Evolutionary conservation across 768 basidiomycete species (phyloP).

Genomic region (Phaeotremella skinneri): DNA sequence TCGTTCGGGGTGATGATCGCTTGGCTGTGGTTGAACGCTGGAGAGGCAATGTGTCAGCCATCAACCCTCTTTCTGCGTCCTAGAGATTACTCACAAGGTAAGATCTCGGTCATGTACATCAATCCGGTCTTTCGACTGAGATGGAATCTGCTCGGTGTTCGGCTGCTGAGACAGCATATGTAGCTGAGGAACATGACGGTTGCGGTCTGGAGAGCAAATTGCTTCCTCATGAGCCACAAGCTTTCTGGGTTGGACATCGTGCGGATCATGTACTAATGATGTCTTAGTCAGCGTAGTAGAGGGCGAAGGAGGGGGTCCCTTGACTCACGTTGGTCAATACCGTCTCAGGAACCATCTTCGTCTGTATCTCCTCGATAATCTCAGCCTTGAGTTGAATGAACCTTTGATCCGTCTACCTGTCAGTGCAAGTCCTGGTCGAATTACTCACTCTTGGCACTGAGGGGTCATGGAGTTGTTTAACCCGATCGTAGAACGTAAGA

Average conservation of each 20-base stretch:
- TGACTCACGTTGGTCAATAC: conserved; percentile 72
- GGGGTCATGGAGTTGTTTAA: conserved; percentile 55
- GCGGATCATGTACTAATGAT: conserved; percentile 78
- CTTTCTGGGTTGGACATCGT: conserved; percentile 80
- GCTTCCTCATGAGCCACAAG: conserved; percentile 95
- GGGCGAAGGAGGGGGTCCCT: neutral
- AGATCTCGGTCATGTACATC: conserved; percentile 87
- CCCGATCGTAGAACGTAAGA: conserved; percentile 78
- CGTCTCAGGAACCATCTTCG: conserved; percentile 86
- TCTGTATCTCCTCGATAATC: conserved; percentile 77
- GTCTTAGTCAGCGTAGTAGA: neutral
- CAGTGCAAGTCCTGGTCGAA: conserved; percentile 1
- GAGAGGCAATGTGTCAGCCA: conserved; percentile 51
- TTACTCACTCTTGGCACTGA: conserved; percentile 28
- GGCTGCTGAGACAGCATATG: conserved; percentile 75
- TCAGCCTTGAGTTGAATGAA: conserved; percentile 59
- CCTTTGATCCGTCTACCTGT: conserved; percentile 26
- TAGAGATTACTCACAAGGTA: conserved; percentile 63
- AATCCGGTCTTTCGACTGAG: conserved; percentile 84
- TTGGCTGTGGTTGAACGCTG: conserved; percentile 53
- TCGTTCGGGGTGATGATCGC: conserved; percentile 74
- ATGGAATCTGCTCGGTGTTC: conserved; percentile 79
- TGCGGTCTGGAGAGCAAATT: conserved; percentile 87
- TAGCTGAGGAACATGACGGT: conserved; percentile 89
- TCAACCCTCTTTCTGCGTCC: conserved; percentile 17